Evolutionary conservation across 441 rosid species (phyloP).

Genomic region (Gossypium gossypioides): DNA sequence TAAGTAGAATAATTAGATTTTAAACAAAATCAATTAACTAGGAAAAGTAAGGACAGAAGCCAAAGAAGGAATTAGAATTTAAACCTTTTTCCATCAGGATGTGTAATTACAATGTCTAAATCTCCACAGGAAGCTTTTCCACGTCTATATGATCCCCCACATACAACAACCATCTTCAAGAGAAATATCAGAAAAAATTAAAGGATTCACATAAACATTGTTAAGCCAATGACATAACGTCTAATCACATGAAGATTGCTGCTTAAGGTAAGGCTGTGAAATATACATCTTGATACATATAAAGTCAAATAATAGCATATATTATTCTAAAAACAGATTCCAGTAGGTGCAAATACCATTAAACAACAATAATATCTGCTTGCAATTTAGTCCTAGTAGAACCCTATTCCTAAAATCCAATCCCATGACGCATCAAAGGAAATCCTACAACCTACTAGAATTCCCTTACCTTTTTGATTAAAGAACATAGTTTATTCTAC

Average conservation of each 20-base stretch:
- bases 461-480: background rate
- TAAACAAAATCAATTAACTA: background rate
- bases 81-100: conserved; percentile 84
- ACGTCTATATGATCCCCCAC: conserved; percentile 95
- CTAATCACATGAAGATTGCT: background rate
- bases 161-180: conserved; percentile 54
- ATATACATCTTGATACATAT: background rate
- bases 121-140: conserved; percentile 94
- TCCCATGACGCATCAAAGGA: no score
- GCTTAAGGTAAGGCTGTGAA: background rate
- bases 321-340: background rate
- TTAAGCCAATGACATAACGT: background rate
- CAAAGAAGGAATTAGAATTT: background rate
- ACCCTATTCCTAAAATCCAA: no score
- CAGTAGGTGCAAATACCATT: background rate
- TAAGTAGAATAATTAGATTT: background rate
- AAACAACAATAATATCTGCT: background rate
- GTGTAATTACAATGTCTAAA: conserved; percentile 72
- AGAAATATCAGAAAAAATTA: conserved; percentile 10
- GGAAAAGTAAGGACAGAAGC: background rate
- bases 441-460: background rate
- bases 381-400: background rate
- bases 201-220: background rate
- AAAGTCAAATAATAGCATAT: background rate
- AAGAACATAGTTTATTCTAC: background rate